Evolutionary conservation across 805 yeast genomes (phyloP).

Genomic region (Hanseniaspora pseudoguilliermondii): DNA sequence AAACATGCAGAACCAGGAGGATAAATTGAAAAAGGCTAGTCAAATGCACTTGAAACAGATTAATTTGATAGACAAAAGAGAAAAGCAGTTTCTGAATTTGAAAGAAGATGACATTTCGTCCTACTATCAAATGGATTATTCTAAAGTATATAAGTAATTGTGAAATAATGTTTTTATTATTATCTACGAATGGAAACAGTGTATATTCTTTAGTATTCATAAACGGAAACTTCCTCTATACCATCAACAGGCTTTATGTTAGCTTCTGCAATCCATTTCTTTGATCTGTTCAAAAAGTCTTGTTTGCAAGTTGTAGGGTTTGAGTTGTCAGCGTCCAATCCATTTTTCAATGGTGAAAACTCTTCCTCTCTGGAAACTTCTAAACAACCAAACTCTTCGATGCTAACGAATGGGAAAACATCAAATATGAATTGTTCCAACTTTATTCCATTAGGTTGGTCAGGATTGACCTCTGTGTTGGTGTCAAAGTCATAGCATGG

Average conservation of each 20-base stretch:
- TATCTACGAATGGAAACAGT: no score
- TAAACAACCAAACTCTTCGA: slow-evolving; percentile 70
- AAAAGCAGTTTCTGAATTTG: slow-evolving; percentile 1
- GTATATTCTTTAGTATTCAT: background rate
- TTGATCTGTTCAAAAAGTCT: slow-evolving; percentile 53
- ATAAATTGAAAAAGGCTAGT: slow-evolving; percentile 20
- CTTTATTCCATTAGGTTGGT: slow-evolving; percentile 77
- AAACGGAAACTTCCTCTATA: slow-evolving; percentile 2
- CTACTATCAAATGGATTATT: slow-evolving; percentile 8
- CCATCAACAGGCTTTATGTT: background rate
- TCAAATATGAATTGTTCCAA: slow-evolving; percentile 95
- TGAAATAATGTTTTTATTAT: background rate
- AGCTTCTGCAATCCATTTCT: slow-evolving; percentile 48
- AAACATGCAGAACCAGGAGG: slow-evolving; percentile 14
- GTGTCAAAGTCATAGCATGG: slow-evolving; percentile 40
- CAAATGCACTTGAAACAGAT: slow-evolving; percentile 16
- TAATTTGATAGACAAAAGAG: slow-evolving; percentile 16
- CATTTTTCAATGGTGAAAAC: slow-evolving; percentile 90
- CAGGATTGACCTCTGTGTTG: slow-evolving; percentile 42
- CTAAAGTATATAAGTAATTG: background rate
- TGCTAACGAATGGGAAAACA: slow-evolving; percentile 67
- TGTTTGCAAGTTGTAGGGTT: slow-evolving; percentile 69
- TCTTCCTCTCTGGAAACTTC: slow-evolving; percentile 80
- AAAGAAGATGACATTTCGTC: slow-evolving; percentile 4
- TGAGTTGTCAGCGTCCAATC: slow-evolving; percentile 68